A percentile compares a stretch with the other conserved stretches of the same genome.
Conservation (phyloP, 495 filamentous ascomycete species). For the Lentithecium fluviatile region DNA sequence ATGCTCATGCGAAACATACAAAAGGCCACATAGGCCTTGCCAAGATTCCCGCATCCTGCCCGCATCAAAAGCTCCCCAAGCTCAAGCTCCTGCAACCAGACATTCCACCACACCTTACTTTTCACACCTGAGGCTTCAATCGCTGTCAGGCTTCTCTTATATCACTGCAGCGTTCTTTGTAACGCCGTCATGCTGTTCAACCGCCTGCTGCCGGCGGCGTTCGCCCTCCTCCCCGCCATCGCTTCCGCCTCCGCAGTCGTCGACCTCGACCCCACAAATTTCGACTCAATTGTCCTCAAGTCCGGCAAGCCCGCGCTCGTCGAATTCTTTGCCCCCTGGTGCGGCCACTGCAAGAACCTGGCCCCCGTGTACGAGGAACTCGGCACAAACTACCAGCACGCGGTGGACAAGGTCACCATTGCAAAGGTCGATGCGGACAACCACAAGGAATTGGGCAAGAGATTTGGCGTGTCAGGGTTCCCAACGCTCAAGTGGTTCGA, state of each 20-base stretch:
- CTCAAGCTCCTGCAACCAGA: not conserved
- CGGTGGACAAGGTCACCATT: constrained; percentile 80
- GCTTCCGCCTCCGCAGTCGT: constrained; percentile 54
- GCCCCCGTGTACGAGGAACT: constrained; percentile 95
- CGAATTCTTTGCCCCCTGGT: constrained; percentile 99
- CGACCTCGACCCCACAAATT: constrained; percentile 85
- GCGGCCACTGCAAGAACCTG: constrained; percentile 97
- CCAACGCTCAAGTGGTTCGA: constrained; percentile 98
- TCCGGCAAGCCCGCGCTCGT: constrained; percentile 94
- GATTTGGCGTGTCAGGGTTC: constrained; percentile 89
- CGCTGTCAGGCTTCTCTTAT: constrained; percentile 1
- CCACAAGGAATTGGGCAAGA: constrained; percentile 76
- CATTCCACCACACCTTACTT: not conserved
- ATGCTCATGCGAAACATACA: not conserved
- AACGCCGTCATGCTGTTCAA: constrained; percentile 29
- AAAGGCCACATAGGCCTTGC: not conserved
- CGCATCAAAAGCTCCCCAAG: constrained; percentile 1
- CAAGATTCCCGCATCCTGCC: not conserved
- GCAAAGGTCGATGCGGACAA: constrained; percentile 95
- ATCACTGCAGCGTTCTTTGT: not conserved
- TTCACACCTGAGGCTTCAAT: not conserved
- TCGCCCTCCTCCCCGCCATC: constrained; percentile 22
- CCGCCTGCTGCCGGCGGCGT: constrained; percentile 12
- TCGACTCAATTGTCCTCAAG: constrained; percentile 82
- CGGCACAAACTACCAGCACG: constrained; percentile 66